These are phyloP conservation scores for Beauveria sp. DNA, from an alignment of 2,329 filamentous ascomycete species.

Conservation along the genomic window DNA sequence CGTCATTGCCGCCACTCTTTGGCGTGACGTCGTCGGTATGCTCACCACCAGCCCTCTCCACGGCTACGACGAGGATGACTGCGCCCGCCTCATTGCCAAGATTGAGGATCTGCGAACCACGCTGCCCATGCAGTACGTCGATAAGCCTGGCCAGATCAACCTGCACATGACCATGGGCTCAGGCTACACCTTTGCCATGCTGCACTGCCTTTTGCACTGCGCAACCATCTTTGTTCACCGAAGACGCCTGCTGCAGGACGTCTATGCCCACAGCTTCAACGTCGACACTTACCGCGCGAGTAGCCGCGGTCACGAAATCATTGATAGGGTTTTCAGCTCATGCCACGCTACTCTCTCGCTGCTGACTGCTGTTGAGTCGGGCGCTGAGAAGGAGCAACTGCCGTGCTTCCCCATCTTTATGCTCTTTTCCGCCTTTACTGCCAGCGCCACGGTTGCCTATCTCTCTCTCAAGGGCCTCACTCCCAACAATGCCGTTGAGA, in stretches of 20 bases:
- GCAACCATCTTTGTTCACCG: conserved; percentile 55
- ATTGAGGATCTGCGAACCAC: conserved; percentile 48
- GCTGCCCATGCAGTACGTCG: conserved; percentile 51
- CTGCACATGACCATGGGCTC: conserved; percentile 58
- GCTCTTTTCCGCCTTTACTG: conserved; percentile 55
- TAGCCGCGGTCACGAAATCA: conserved; percentile 42
- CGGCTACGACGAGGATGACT: conserved; percentile 47
- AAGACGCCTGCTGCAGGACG: conserved; percentile 49
- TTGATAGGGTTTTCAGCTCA: conserved; percentile 50
- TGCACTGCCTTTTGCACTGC: conserved; percentile 54
- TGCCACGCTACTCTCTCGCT: conserved; percentile 52
- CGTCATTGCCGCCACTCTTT: conserved; percentile 51
- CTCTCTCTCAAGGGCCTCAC: conserved; percentile 54
- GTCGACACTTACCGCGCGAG: conserved; percentile 46
- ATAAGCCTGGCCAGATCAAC: conserved; percentile 54
- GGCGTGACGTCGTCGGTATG: conserved; percentile 56
- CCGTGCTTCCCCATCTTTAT: conserved; percentile 57
- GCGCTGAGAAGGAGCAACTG: conserved; percentile 49
- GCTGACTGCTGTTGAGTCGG: conserved; percentile 46
- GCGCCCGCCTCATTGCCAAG: conserved; percentile 41
- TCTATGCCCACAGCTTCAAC: conserved; percentile 44
- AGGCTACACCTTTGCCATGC: conserved; percentile 54
- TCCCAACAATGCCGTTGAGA: conserved; percentile 47
- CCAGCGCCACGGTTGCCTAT: conserved; percentile 53
- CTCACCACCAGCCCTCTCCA: conserved; percentile 45